These are phyloP conservation scores for Yueomyces sp. DNA, from an alignment of 805 yeast genomes.

Conservation along the genomic window DNA sequence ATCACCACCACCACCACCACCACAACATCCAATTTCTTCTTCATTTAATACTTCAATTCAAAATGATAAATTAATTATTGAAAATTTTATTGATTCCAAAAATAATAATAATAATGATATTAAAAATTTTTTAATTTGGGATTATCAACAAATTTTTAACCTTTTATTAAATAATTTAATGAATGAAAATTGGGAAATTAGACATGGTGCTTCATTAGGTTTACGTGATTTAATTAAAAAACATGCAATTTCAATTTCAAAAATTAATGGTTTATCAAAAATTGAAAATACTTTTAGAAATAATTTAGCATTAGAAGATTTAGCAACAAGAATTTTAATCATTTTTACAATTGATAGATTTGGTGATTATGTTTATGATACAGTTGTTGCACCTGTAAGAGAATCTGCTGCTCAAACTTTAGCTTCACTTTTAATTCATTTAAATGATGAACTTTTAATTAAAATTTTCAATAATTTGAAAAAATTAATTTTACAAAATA, in stretches of 20 bases:
- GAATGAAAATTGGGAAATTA: slow-evolving; percentile 80
- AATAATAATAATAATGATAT: background rate
- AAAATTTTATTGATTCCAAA: slow-evolving; percentile 33
- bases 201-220: slow-evolving; percentile 94
- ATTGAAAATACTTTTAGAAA: slow-evolving; percentile 57
- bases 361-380: slow-evolving; percentile 94
- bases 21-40: background rate
- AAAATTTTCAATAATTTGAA: slow-evolving; percentile 54
- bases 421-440: slow-evolving; percentile 75
- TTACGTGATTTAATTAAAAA: slow-evolving; percentile 59
- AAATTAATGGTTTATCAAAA: slow-evolving; percentile 48
- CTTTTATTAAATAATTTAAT: slow-evolving; percentile 65
- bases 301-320: slow-evolving; percentile 64
- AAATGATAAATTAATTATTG: background rate
- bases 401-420: slow-evolving; percentile 93
- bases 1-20: background rate
- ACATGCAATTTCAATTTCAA: slow-evolving; percentile 80
- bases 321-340: slow-evolving; percentile 73
- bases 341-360: slow-evolving; percentile 86
- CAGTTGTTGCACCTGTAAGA: slow-evolving; percentile 95
- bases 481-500: slow-evolving; percentile 55
- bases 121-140: slow-evolving; percentile 38
- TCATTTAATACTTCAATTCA: background rate
- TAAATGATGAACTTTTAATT: slow-evolving; percentile 40
- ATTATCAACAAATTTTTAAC: slow-evolving; percentile 86